These are phyloP conservation scores for Evernia prunastri DNA, from an alignment of 495 filamentous ascomycete genomes.

Conservation along the genomic window DNA sequence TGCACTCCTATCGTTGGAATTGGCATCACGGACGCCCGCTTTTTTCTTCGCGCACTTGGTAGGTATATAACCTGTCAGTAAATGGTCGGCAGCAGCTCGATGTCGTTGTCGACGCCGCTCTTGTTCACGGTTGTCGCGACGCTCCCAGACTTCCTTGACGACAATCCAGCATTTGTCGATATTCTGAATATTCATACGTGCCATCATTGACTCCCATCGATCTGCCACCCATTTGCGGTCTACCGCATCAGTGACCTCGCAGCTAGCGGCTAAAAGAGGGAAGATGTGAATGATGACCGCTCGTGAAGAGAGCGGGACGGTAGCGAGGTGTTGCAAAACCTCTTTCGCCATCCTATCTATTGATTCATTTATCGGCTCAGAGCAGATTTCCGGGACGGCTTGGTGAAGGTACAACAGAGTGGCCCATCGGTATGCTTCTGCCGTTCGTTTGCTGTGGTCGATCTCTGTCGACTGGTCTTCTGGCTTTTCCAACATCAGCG, in stretches of 20 bases:
- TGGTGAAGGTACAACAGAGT: conserved; percentile 72
- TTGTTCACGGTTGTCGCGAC: conserved; percentile 45
- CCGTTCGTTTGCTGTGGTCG: conserved; percentile 62
- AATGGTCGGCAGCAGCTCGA: conserved; percentile 7
- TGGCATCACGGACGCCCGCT: not conserved
- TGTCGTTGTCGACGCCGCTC: conserved; percentile 28
- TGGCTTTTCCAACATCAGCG: conserved; percentile 49
- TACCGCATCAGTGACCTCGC: conserved; percentile 55
- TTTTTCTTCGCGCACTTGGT: conserved; percentile 11
- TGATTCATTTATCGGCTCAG: conserved; percentile 43
- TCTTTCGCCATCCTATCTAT: conserved; percentile 56
- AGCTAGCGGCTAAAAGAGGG: conserved; percentile 65
- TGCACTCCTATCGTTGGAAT: not conserved
- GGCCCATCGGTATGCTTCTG: conserved; percentile 71
- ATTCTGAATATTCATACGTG: conserved; percentile 63
- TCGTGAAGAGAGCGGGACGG: conserved; percentile 55
- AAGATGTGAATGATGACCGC: conserved; percentile 73
- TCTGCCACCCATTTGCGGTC: conserved; percentile 63
- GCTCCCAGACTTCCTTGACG: conserved; percentile 62
- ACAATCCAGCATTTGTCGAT: conserved; percentile 72
- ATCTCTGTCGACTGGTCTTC: conserved; percentile 62
- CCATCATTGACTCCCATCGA: conserved; percentile 58
- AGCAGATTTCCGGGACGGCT: conserved; percentile 62
- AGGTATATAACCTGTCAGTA: conserved; percentile 1
- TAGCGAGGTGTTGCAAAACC: conserved; percentile 55